A percentile compares a stretch with the other conserved stretches of the same genome.
Conservation (phyloP, 768 basidiomycete genomes). For the Cubamyces sp. region DNA sequence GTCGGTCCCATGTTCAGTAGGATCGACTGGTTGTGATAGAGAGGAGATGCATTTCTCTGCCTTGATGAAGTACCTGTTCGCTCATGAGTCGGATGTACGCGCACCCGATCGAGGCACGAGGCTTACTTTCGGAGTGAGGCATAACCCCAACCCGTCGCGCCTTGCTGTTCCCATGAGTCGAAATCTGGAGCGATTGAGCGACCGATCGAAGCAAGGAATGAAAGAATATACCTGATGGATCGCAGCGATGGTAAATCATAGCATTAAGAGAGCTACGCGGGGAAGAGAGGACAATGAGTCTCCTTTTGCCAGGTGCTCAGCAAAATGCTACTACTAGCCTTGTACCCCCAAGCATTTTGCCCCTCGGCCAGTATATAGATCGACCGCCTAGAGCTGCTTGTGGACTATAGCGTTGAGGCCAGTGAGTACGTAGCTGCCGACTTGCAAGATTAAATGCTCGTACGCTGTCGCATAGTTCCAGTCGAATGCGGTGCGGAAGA, state of each 20-base stretch:
- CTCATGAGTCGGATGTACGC: too few relatives aligned
- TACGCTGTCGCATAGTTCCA: conserved; percentile 35
- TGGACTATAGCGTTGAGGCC: conserved; percentile 14
- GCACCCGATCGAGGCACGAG: too few relatives aligned
- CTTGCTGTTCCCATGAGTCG: conserved; percentile 28
- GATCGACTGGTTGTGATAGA: conserved; percentile 2
- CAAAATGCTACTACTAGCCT: conserved; percentile 20
- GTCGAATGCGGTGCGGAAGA: conserved; percentile 52
- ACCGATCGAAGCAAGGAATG: too few relatives aligned
- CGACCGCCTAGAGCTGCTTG: conserved; percentile 24
- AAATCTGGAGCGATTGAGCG: conserved; percentile 21
- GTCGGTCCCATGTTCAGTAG: conserved; percentile 6
- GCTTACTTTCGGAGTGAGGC: conserved; percentile 23
- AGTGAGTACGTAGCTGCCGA: background rate
- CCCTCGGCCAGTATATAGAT: conserved; percentile 30
- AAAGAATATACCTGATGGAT: conserved; percentile 27
- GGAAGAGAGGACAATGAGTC: background rate
- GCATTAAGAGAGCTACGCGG: conserved; percentile 31
- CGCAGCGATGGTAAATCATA: conserved; percentile 31
- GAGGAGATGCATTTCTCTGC: conserved; percentile 25
- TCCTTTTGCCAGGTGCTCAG: too few relatives aligned
- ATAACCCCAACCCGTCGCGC: conserved; percentile 32
- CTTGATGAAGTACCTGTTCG: conserved; percentile 29
- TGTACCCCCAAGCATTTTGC: conserved; percentile 33
- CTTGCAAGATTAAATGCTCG: background rate